Base-by-base conservation (phyloP, 495 filamentous ascomycete genomes). In the Antarctomyces pellizariae region DNA sequence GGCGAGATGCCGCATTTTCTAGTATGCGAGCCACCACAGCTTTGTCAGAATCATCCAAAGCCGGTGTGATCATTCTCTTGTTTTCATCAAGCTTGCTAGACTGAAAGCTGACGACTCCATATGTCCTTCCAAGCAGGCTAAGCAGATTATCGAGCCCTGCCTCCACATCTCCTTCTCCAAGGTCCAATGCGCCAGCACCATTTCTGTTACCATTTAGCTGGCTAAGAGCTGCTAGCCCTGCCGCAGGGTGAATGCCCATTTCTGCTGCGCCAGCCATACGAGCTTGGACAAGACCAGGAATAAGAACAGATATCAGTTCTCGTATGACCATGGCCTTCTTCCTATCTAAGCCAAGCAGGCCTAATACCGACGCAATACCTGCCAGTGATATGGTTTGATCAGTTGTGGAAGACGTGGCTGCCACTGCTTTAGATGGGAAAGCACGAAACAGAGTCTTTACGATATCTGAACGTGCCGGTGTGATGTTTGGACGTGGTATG, bases 211-310 rank as follows among this genome's bases (percentile, higher is more conserved):
- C 54, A 22, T 53, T 53, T 2, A 48, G 42, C 12, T 50, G 39
- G 25, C 55, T 58, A 13, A 82, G 48, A 34, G 69, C 68, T 7
- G 69, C 64, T 21, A 89, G 48, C 1, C 75, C 79, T 13, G 86
- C 80, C 14, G 80, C 82, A 24, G 89, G 89, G 47, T 95, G 86
- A 23, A 97, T 73, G 3, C 89, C 86, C 31, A 84, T 72, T 37
- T 93, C 86, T 11, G 89, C 86, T 28, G 86, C 89, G 17, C 82
- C 80, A 29, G 79, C 60, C 29, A 89, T 92, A 20, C 86, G 60
- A 9, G 89, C 89, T 45, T 91, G 76, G n/a, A 91, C 71, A 16
- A 97, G 53, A 1, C 71, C 77, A 30, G 73, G 74, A 28, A 86
- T 74, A 31, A 92, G 54, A 16, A 76, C 64, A n/a, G 65, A 64